Base-by-base conservation (phyloP, 2,329 filamentous ascomycete genomes). In the Colletotrichum plurivorum region DNA sequence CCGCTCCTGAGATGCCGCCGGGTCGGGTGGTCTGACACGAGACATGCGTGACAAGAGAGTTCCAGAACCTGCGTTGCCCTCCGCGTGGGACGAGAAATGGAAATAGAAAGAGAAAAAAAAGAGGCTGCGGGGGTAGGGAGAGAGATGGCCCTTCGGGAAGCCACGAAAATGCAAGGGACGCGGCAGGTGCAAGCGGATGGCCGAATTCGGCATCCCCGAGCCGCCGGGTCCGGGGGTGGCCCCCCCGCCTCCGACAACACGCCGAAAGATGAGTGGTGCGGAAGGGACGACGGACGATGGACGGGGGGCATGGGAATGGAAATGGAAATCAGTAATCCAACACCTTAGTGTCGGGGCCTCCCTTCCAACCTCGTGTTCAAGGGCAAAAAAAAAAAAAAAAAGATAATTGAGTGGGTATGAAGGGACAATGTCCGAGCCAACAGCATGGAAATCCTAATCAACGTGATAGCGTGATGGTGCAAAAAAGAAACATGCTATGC, bases 311-410 rank as follows among this genome's bases (percentile, higher is more conserved):
- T 31, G 20, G 18, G 18, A 46, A 46, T 45, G 45, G 39, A 25
- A 55, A 55, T 49, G 52, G n/a, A 54, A 48, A n/a, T n/a, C 22
- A 60, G 31, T n/a, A 57, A 55, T 36, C 31, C 31, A 36, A 36
- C 31, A 36, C 31, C 31, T 36, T 36, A 10, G 31, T 60, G 25
- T 66, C 62, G 57, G 51, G 27, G 16, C 22, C 45, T 45, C 49
- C 20, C 60, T 58, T 39, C 45, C 10, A 18, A 56, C 18, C 66
- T 66, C 62, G 66, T 69, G 66, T 61, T 60, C 43, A 27, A 18
- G 41, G 45, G 22, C 18, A 7, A 41, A 63, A 53, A 43, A 8
- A 48, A 4, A 46, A 25, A 53, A 43, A 8, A 48, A 4, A 46
- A 25, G 4, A 54, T 20, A 10, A 54, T 20, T 16, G 20, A 53